Conservation (phyloP, 2,329 filamentous ascomycete species). For the Xylaria digitata region DNA sequence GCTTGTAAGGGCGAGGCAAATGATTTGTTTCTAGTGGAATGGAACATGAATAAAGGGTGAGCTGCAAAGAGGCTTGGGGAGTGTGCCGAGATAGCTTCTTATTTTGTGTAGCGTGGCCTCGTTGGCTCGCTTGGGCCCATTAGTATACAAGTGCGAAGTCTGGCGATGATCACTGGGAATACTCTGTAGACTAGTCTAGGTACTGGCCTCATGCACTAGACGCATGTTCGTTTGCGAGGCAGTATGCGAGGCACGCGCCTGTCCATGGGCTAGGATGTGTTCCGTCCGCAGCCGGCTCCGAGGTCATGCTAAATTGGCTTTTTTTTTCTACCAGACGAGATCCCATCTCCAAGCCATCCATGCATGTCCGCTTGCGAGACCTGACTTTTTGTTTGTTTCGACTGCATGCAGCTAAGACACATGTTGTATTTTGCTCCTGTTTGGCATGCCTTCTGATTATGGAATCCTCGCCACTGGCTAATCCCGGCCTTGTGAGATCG, state of each 20-base stretch:
- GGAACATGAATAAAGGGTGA: slow-evolving; percentile 39
- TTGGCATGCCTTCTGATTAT: slow-evolving; percentile 23
- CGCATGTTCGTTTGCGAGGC: slow-evolving; percentile 24
- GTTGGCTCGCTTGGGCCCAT: slow-evolving; percentile 18
- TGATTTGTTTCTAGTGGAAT: slow-evolving; percentile 25
- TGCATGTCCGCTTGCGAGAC: slow-evolving; percentile 31
- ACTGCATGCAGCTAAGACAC: slow-evolving; percentile 28
- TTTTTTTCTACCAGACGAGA: slow-evolving; percentile 4
- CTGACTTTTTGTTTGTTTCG: slow-evolving; percentile 33
- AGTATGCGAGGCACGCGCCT: slow-evolving; percentile 20
- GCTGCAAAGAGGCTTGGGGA: slow-evolving; percentile 42
- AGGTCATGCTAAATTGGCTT: slow-evolving; percentile 19
- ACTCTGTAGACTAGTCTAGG: not conserved
- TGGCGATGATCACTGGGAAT: not conserved
- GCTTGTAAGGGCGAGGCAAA: slow-evolving; percentile 30
- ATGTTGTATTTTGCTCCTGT: slow-evolving; percentile 18
- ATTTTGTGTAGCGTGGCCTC: slow-evolving; percentile 23
- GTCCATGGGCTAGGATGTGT: slow-evolving; percentile 11
- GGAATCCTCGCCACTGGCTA: slow-evolving; percentile 7
- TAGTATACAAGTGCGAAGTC: slow-evolving; percentile 1
- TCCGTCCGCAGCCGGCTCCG: slow-evolving; percentile 10
- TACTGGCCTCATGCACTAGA: not conserved
- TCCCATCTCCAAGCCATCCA: slow-evolving; percentile 23
- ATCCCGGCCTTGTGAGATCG: slow-evolving; percentile 15
- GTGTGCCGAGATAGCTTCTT: slow-evolving; percentile 40